Conservation (phyloP, 208 protist genomes). For the Trypanosoma boissoni region DNA sequence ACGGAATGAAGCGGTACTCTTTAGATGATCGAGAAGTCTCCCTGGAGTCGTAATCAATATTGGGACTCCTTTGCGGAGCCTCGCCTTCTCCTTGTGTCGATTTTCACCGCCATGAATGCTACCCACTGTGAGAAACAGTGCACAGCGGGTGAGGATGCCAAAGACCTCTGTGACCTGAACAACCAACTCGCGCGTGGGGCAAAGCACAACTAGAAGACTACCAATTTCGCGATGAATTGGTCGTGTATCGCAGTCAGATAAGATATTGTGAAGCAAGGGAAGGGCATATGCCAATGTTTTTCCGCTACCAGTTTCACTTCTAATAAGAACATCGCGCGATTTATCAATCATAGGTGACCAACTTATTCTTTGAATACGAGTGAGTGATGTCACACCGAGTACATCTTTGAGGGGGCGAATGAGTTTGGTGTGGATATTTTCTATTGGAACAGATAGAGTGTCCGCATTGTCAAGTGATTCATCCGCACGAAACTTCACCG, state of each 20-base stretch:
- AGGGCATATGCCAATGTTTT: slow-evolving; percentile 96
- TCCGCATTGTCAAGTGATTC: slow-evolving; percentile 37
- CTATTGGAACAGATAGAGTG: slow-evolving; percentile 35
- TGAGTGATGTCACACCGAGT: slow-evolving; percentile 49
- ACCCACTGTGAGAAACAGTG: slow-evolving; percentile 33
- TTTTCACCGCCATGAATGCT: slow-evolving; percentile 43
- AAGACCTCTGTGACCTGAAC: slow-evolving; percentile 80
- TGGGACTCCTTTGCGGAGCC: slow-evolving; percentile 78
- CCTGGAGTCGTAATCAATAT: slow-evolving; percentile 78
- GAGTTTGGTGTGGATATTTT: slow-evolving; percentile 73
- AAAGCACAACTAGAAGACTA: slow-evolving; percentile 81
- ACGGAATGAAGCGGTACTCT: slow-evolving; percentile 66
- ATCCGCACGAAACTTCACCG: slow-evolving; percentile 45
- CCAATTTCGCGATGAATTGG: slow-evolving; percentile 71
- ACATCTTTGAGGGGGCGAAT: slow-evolving; percentile 54
- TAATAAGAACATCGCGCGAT: slow-evolving; percentile 46
- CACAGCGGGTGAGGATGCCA: slow-evolving; percentile 32
- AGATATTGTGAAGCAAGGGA: slow-evolving; percentile 61
- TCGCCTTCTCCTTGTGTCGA: slow-evolving; percentile 86
- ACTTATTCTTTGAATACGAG: slow-evolving; percentile 29
- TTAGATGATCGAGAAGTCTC: slow-evolving; percentile 49
- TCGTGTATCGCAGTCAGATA: slow-evolving; percentile 76
- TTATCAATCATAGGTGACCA: slow-evolving; percentile 29
- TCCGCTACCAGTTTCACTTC: slow-evolving; percentile 76
- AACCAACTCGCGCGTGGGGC: slow-evolving; percentile 85